A percentile compares a stretch with the other conserved stretches of the same genome.
Conservation (phyloP, 805 yeast genomes). For the Wickerhamomyces ciferrii region DNA sequence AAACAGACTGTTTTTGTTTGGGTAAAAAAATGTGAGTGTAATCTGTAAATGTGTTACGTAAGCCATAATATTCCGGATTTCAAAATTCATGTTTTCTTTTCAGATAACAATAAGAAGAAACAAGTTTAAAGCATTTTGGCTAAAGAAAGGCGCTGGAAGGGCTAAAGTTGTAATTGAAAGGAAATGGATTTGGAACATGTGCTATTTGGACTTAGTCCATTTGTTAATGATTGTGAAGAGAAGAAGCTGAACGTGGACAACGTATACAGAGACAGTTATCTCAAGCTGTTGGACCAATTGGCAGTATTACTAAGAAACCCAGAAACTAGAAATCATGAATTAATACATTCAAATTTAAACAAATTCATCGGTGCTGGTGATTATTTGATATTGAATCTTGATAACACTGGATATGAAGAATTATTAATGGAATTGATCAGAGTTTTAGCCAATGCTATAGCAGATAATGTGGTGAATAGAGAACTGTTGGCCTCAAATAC, state of each 20-base stretch:
- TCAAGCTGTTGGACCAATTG: conserved; percentile 16
- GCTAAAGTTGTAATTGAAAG: too few relatives aligned
- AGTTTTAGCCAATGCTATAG: conserved; percentile 21
- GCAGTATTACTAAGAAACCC: conserved; percentile 18
- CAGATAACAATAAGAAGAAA: neutral
- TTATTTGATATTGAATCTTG: conserved; percentile 5
- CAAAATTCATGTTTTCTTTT: neutral
- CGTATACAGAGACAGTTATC: conserved; percentile 17
- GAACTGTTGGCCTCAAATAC: conserved; percentile 3
- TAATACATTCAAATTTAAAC: conserved; percentile 9
- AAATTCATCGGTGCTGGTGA: conserved; percentile 10
- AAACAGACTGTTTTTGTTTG: neutral
- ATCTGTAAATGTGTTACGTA: neutral
- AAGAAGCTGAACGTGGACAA: conserved; percentile 4
- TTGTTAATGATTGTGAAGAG: conserved; percentile 12
- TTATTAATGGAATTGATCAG: conserved; percentile 14
- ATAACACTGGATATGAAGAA: conserved; percentile 2
- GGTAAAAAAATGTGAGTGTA: too few relatives aligned
- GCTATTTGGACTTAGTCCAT: conserved; percentile 18
- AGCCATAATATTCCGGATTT: too few relatives aligned
- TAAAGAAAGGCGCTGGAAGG: neutral
- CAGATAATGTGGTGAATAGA: conserved; percentile 20
- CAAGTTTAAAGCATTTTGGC: neutral
- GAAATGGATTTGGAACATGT: conserved; percentile 20
- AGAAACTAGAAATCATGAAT: conserved; percentile 7